phyloP scores from a whole-genome alignment of 192 early-diverging fungal species.

The Gryganskiella cystojenkinii region DNA sequence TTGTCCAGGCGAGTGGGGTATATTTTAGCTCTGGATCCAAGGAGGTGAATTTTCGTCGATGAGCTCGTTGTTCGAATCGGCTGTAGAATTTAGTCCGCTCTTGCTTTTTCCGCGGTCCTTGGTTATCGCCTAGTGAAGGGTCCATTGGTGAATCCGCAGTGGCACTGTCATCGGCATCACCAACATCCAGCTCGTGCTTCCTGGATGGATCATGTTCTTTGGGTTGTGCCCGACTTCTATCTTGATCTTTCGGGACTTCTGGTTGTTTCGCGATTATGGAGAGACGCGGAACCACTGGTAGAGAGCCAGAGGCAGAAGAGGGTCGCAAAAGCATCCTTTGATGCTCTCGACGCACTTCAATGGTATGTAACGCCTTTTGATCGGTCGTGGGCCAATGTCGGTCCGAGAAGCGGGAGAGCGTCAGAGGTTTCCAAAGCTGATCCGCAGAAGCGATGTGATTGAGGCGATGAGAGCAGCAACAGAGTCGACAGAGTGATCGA shows the following conservation, averaged over 20 bases:
- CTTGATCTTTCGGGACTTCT: neutral
- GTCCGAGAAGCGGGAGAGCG: constrained; percentile 33
- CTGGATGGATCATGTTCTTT: neutral
- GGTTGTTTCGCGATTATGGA: no score
- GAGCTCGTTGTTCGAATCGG: constrained; percentile 40
- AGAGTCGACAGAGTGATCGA: constrained; percentile 24
- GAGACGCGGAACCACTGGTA: neutral
- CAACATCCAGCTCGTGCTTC: neutral
- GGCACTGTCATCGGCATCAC: neutral
- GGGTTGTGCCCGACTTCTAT: neutral
- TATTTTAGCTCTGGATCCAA: constrained; percentile 34
- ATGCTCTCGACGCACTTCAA: constrained; percentile 31
- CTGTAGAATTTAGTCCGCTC: constrained; percentile 48
- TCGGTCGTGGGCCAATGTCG: constrained; percentile 48
- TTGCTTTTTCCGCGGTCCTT: constrained; percentile 12
- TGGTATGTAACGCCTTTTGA: constrained; percentile 24
- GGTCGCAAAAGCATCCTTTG: constrained; percentile 11
- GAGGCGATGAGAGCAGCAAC: constrained; percentile 41
- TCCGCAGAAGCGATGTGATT: constrained; percentile 50
- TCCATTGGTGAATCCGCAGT: neutral
- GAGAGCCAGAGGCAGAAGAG: neutral
- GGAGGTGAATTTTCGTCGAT: constrained; percentile 34
- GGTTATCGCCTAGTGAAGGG: neutral
- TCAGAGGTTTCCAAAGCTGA: constrained; percentile 49
- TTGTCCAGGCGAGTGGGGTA: constrained; percentile 47